phyloP scores from a whole-genome alignment of 495 filamentous ascomycete species.

The Echria macrotheca region DNA sequence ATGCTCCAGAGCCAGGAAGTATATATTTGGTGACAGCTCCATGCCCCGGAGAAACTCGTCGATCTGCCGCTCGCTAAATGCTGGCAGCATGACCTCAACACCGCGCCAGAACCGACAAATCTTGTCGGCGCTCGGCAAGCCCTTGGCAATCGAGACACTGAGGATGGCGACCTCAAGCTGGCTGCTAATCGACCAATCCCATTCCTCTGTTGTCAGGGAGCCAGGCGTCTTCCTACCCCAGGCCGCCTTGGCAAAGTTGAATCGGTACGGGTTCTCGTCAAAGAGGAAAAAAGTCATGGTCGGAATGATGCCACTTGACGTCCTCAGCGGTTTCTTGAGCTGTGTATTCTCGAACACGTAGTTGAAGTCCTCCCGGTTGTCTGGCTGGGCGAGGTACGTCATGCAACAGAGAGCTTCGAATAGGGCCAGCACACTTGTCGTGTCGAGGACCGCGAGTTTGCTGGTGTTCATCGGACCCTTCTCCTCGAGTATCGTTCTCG shows the following conservation, averaged over 20 bases:
- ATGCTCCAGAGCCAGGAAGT: constrained; percentile 69
- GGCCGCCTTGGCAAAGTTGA: constrained; percentile 60
- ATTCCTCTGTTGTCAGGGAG: constrained; percentile 57
- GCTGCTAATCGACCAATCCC: constrained; percentile 75
- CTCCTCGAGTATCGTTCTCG: constrained; percentile 34
- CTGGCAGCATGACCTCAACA: constrained; percentile 61
- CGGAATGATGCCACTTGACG: constrained; percentile 62
- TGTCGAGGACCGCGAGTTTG: constrained; percentile 28
- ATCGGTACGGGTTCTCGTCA: constrained; percentile 51
- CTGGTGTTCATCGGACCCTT: constrained; percentile 25
- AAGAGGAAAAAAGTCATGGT: constrained; percentile 80
- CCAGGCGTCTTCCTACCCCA: constrained; percentile 56
- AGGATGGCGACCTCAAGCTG: constrained; percentile 47
- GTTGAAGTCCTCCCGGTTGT: constrained; percentile 55
- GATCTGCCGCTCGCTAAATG: constrained; percentile 67
- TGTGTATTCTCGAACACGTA: constrained; percentile 73
- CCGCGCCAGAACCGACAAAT: constrained; percentile 71
- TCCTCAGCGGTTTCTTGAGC: constrained; percentile 61
- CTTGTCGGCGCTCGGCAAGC: constrained; percentile 15
- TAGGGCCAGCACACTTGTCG: constrained; percentile 40
- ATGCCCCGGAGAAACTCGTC: constrained; percentile 71
- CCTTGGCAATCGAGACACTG: constrained; percentile 13
- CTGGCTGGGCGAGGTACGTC: constrained; percentile 36
- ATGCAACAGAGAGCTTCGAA: constrained; percentile 52
- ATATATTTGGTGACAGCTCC: constrained; percentile 65